Base-by-base conservation (phyloP, 805 yeast species). In the Candida ipomoeae region DNA sequence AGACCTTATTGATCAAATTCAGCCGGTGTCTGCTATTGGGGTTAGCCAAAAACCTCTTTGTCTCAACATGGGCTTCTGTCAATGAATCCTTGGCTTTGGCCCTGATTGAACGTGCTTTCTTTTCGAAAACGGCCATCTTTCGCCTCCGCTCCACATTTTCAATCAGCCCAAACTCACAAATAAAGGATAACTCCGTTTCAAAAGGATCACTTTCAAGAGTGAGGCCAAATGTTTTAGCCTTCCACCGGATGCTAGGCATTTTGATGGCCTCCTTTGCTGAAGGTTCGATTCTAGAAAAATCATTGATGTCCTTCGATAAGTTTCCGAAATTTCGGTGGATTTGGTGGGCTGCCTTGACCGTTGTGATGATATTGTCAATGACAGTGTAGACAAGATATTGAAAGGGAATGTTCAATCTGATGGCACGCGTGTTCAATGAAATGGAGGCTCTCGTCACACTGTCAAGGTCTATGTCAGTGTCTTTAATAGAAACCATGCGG, bases 161-260 rank as follows among this genome's bases (percentile, higher is more conserved):
- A n/a, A 74, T 51, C 18, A 68, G 46, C 1, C 96, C 96, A 10
- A 85, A 73, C 57, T 84, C 84, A 59, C 78, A 83, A 26, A 85
- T 80, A 60, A 80, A 71, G 20, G 81, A 78, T 43, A 91, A 68
- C 58, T 88, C 84, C 6, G 83, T 73, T 65, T 92, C 98, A 64
- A 91, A 90, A 6, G 96, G 92, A 66, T 92, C 97, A 64, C 88
- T 96, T 49, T 88, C 96, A 55, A 90, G 74, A 21, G 85, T 75
- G 36, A 90, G 68, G 4, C 85, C 72, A 54, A 88, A 73, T 38
- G 79, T 71, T 5, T 72, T 72, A 0, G 95, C 73, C 39, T 70
- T 76, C 35, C 90, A 56, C 20, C 78, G 75, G 2, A 89, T 67
- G 18, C 68, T 70, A 13, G 91, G 91, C 6, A 92, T 70, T 15